Conservation (phyloP, 108 stramenopile species). For the Skeletonema menzelii region DNA sequence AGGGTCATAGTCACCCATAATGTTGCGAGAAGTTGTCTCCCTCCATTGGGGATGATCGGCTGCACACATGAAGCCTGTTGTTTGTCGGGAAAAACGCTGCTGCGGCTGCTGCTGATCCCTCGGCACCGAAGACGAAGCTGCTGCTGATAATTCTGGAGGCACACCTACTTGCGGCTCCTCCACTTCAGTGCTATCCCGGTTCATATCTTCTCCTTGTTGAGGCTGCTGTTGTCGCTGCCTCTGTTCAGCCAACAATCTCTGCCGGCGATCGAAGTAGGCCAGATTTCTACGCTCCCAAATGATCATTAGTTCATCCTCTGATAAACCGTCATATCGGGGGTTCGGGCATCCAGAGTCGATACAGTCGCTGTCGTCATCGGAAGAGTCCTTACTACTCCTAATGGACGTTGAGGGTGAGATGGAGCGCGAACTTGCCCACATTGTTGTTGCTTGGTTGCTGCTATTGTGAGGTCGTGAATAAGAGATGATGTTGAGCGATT, state of each 20-base stretch:
- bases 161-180: neutral
- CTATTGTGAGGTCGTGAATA: too few relatives aligned
- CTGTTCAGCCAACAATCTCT: neutral
- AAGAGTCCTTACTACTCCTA: neutral
- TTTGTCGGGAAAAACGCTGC: neutral
- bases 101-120: neutral
- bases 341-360: neutral
- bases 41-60: neutral
- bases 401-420: neutral
- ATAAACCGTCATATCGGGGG: neutral
- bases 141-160: neutral
- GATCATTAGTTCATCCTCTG: neutral
- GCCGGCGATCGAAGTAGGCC: constrained; percentile 1
- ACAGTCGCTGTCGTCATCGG: neutral
- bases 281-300: neutral
- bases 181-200: neutral
- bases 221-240: neutral
- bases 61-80: neutral
- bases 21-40: neutral
- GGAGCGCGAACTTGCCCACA: neutral
- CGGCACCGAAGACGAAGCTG: neutral
- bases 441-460: neutral
- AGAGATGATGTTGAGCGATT: too few relatives aligned
- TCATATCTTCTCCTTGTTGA: neutral
- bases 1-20: neutral